A percentile compares a stretch with the other conserved stretches of the same genome.
These are phyloP conservation scores for Rubia peregrina DNA, from an alignment of 305 asterid species.

Conservation along the genomic window DNA sequence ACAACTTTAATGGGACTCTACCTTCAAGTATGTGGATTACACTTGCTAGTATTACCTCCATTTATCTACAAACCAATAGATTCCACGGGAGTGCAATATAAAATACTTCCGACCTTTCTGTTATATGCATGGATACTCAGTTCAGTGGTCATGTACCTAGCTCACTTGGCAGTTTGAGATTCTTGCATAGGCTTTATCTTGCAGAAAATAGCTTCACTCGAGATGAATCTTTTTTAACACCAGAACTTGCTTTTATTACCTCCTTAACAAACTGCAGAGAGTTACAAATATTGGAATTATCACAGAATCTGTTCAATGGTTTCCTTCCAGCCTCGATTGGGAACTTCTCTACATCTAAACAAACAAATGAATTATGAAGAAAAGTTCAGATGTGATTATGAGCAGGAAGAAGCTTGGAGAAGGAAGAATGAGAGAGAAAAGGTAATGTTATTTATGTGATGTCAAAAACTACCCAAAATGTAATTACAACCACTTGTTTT, in stretches of 20 bases:
- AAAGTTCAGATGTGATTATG: no score
- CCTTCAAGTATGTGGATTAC: conserved; percentile 1
- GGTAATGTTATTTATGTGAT: no score
- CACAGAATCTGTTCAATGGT: not conserved
- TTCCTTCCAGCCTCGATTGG: not conserved
- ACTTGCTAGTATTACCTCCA: not conserved
- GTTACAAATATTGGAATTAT: conserved; percentile 3
- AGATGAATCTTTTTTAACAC: conserved; percentile 3
- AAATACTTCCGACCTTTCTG: conserved; percentile 20
- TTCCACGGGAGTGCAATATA: conserved; percentile 13
- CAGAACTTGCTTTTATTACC: conserved; percentile 22
- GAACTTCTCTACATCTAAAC: not conserved
- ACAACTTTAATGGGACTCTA: not conserved
- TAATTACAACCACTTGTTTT: no score
- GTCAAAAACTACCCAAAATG: no score
- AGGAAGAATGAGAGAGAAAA: no score
- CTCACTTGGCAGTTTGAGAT: conserved; percentile 22
- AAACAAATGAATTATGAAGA: no score
- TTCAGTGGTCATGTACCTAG: conserved; percentile 25
- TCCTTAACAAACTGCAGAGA: conserved; percentile 23
- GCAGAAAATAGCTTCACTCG: conserved; percentile 19
- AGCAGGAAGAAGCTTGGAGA: no score
- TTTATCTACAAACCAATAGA: not conserved
- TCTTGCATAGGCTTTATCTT: not conserved
- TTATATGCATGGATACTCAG: not conserved